These are phyloP conservation scores for Pleodorina starrii DNA, from an alignment of 139 green algal genomes.

Conservation along the genomic window DNA sequence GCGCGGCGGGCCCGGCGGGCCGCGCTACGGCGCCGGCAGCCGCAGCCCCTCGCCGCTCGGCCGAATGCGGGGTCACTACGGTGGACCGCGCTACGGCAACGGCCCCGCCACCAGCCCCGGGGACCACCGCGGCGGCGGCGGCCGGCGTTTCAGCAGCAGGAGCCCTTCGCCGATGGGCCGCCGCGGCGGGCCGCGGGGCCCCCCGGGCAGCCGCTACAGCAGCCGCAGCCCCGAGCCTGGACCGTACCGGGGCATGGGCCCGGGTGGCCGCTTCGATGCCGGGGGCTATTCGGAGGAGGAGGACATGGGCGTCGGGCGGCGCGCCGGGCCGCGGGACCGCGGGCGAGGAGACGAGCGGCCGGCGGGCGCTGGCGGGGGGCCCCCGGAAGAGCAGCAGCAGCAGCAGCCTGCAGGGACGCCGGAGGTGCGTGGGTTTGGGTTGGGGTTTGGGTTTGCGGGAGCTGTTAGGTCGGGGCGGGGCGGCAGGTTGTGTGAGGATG, in stretches of 20 bases:
- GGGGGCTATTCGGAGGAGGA: slow-evolving; percentile 8
- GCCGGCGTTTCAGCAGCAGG: slow-evolving; percentile 5
- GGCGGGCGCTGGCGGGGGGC: background rate
- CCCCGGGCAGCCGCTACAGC: slow-evolving; percentile 21
- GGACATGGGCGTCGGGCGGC: background rate
- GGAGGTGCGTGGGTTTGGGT: background rate
- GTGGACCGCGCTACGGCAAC: background rate
- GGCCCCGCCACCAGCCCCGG: background rate
- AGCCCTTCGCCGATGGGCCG: slow-evolving; percentile 27
- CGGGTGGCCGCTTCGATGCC: background rate
- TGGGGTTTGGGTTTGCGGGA: too few relatives aligned
- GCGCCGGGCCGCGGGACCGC: background rate
- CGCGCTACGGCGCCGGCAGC: background rate
- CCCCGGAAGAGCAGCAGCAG: background rate
- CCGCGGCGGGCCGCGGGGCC: background rate
- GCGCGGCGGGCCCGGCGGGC: background rate
- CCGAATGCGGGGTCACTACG: background rate
- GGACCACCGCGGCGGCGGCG: background rate
- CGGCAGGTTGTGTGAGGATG: too few relatives aligned
- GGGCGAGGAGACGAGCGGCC: background rate
- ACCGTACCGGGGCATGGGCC: background rate
- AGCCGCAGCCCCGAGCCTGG: background rate
- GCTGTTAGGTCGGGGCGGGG: too few relatives aligned
- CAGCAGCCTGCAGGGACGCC: background rate
- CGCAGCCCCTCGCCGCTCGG: slow-evolving; percentile 18